phyloP scores from a whole-genome alignment of 371 early-diverging fungal species.

The Rhizopus sp. region DNA sequence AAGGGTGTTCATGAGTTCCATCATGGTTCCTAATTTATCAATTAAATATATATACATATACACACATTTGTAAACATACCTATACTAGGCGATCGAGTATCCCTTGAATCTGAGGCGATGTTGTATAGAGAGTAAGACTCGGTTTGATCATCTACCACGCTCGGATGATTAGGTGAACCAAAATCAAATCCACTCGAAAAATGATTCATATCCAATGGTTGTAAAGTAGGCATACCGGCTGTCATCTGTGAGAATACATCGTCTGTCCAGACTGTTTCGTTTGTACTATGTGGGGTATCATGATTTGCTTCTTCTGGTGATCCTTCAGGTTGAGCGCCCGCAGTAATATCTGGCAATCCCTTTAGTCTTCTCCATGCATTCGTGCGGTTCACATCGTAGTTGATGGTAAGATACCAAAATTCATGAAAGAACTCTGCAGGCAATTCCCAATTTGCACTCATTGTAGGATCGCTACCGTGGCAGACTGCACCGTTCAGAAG shows the following conservation, averaged over 20 bases:
- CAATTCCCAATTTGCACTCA: slow-evolving; percentile 60
- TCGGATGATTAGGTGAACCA: slow-evolving; percentile 19
- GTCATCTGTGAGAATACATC: slow-evolving; percentile 28
- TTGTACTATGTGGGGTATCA: background rate
- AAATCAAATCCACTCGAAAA: slow-evolving; percentile 30
- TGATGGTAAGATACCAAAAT: slow-evolving; percentile 48
- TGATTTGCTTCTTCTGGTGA: background rate
- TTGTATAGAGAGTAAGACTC: slow-evolving; percentile 19
- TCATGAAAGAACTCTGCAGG: slow-evolving; percentile 57
- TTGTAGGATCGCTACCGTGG: slow-evolving; percentile 62
- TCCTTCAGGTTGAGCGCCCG: background rate
- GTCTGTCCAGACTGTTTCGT: slow-evolving; percentile 24
- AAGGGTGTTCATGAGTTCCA: slow-evolving; percentile 36
- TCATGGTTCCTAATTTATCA: slow-evolving; percentile 25
- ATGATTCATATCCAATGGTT: slow-evolving; percentile 26
- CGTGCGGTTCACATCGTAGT: slow-evolving; percentile 38
- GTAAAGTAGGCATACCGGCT: slow-evolving; percentile 28
- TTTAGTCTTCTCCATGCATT: slow-evolving; percentile 43
- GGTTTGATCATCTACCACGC: background rate
- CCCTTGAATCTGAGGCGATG: slow-evolving; percentile 25
- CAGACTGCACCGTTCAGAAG: slow-evolving; percentile 51
- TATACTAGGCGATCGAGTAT: slow-evolving; percentile 31
- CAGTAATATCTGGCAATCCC: slow-evolving; percentile 35
- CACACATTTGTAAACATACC: slow-evolving; percentile 17
- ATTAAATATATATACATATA: background rate